Conservation (phyloP, 2,329 filamentous ascomycete species). For the Fusarium stilboides region DNA sequence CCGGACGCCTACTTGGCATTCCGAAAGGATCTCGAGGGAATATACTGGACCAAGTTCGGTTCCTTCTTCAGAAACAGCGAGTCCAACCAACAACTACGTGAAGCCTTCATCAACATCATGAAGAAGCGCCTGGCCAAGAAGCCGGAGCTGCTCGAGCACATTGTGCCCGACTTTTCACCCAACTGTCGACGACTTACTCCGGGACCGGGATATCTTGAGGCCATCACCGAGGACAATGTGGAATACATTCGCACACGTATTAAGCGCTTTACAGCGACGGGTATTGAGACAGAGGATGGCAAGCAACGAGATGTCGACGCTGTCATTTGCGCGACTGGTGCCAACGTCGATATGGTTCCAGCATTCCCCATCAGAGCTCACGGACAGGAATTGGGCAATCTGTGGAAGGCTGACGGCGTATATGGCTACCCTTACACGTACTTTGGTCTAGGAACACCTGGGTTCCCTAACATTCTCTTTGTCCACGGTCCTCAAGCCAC, state of each 20-base stretch:
- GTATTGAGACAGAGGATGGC: constrained; percentile 74
- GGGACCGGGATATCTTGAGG: constrained; percentile 77
- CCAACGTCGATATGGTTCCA: constrained; percentile 71
- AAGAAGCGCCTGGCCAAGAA: constrained; percentile 66
- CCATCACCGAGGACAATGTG: constrained; percentile 74
- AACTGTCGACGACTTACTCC: constrained; percentile 77
- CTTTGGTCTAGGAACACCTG: constrained; percentile 73
- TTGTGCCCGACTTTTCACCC: constrained; percentile 75
- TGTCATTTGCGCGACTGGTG: constrained; percentile 78
- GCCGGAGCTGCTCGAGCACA: constrained; percentile 67
- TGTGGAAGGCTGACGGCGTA: constrained; percentile 70
- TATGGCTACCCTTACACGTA: constrained; percentile 78
- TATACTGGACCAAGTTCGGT: constrained; percentile 73
- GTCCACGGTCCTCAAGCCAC: constrained; percentile 73
- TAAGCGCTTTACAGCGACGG: constrained; percentile 69
- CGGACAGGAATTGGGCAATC: constrained; percentile 66
- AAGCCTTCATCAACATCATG: constrained; percentile 66
- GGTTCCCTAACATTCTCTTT: constrained; percentile 78
- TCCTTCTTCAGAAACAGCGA: constrained; percentile 68
- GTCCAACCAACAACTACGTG: constrained; percentile 63
- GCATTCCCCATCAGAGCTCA: constrained; percentile 72
- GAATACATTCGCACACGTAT: constrained; percentile 72
- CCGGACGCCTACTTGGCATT: constrained; percentile 73
- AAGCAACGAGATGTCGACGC: constrained; percentile 71
- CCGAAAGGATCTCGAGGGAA: constrained; percentile 70